Evolutionary conservation across 768 basidiomycete species (phyloP), one percentile per base, ranked within the genome.

Genomic region (Hygrophoropsis aurantiaca): DNA sequence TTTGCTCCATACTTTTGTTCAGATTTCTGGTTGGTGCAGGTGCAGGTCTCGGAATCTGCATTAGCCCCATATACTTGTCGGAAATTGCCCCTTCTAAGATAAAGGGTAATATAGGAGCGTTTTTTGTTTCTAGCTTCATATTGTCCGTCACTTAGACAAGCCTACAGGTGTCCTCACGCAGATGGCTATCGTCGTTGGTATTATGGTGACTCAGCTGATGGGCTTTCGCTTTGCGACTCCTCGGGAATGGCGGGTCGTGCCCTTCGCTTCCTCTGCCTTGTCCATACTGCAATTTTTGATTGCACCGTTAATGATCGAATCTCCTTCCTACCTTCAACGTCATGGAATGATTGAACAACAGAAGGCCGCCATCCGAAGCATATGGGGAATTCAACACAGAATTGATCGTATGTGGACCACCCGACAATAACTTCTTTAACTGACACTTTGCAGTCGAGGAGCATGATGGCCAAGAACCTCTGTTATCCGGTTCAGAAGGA

Each of bases 61-160:
- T 90, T n/a, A 80, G 81, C 3, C 94, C 94, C 9, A 77, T 94
- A 27, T 94, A 82, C 66, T 73, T 95, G n/a, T 75, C 87, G 4
- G 90, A 94, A 64, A 84, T 95, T 11, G 82, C 91, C 0, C 94
- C 93, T 0, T 67, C 80, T 2, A 75, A 77, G 38, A 86, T 92
- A 47, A 84, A 80, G 54, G 88, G 87, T 16, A 85, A 72, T 46
- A 71, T 93, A 51, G 90, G 90, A 82, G 50, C 20, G 77, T 61
- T 4, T 15, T 0, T 3, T 38, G n/a, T 25, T 30, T 2, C 11
- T 5, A 37, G 4, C 13, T 42, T 40, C 26, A 21, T 38, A 11
- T 6, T 33, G 16, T 10, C 35, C 16, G 36, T 19, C 6, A 5
- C 47, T 39, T 24, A 38, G 47, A 44, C 21, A 11, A 13, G 16